Conservation (phyloP, 139 green algal genomes). For the Chloropicon primus region DNA sequence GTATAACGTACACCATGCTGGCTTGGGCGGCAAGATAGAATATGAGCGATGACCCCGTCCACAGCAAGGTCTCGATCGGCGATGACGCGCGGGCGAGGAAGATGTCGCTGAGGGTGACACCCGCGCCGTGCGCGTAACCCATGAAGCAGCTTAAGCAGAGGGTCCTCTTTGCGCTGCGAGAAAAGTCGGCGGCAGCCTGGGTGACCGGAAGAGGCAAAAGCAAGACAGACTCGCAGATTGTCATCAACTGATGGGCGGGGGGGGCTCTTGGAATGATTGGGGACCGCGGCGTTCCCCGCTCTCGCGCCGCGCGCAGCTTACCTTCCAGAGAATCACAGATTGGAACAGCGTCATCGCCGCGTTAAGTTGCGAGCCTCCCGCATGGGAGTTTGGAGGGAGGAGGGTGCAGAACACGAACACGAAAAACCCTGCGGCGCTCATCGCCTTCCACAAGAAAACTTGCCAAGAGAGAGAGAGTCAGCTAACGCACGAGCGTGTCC, state of each 20-base stretch:
- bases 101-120: neutral
- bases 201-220: neutral
- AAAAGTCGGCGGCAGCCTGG: neutral
- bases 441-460: neutral
- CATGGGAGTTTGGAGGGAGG: neutral
- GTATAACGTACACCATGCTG: neutral
- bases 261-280: no score
- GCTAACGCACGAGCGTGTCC: no score
- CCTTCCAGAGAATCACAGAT: neutral
- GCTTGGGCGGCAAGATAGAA: neutral
- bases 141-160: neutral
- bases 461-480: neutral
- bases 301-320: no score
- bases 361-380: neutral
- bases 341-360: neutral
- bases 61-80: neutral
- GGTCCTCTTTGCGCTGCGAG: neutral
- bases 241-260: no score
- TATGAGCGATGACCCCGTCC: neutral
- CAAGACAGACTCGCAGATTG: no score
- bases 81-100: neutral
- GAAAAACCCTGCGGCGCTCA: neutral
- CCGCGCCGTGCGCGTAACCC: neutral
- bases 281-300: no score
- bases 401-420: neutral